Percentiles rank a stretch among this genome's conserved stretches.
phyloP scores from a whole-genome alignment of 257 asterid genomes.

The Perilla frutescens region DNA sequence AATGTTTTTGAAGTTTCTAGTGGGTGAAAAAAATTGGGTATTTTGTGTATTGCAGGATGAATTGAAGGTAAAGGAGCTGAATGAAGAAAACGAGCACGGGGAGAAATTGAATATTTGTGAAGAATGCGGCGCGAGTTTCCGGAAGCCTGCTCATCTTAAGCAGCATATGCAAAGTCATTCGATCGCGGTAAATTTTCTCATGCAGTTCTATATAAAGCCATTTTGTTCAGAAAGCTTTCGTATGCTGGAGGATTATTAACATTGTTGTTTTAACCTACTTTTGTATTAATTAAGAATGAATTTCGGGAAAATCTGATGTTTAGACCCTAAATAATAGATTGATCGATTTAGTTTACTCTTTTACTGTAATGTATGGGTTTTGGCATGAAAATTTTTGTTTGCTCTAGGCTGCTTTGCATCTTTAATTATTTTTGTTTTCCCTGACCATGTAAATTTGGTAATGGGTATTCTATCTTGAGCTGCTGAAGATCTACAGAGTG shows the following conservation, averaged over 20 bases:
- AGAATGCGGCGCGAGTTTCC: conserved; percentile 73
- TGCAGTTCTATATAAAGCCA: neutral
- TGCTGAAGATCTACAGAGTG: neutral
- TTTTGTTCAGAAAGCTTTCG: no score
- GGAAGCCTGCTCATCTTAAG: conserved; percentile 84
- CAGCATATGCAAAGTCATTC: conserved; percentile 94
- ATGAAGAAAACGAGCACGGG: conserved; percentile 32
- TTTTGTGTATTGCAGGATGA: conserved; percentile 51
- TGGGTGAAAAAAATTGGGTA: neutral
- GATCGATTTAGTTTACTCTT: neutral
- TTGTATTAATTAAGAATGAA: neutral
- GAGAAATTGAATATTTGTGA: conserved; percentile 58
- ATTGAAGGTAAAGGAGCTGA: conserved; percentile 39
- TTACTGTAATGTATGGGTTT: neutral
- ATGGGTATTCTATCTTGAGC: neutral
- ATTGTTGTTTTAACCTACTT: no score
- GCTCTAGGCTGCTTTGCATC: neutral
- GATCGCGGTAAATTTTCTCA: conserved; percentile 55
- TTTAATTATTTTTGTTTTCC: neutral
- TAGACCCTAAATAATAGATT: neutral
- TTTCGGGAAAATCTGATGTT: neutral
- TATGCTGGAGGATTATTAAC: neutral
- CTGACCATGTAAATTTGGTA: neutral
- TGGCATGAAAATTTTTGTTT: neutral
- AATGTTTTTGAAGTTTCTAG: neutral